These are phyloP conservation scores for Stramenopiles sp. DNA, from an alignment of 352 stramenopile genomes.

Conservation along the genomic window DNA sequence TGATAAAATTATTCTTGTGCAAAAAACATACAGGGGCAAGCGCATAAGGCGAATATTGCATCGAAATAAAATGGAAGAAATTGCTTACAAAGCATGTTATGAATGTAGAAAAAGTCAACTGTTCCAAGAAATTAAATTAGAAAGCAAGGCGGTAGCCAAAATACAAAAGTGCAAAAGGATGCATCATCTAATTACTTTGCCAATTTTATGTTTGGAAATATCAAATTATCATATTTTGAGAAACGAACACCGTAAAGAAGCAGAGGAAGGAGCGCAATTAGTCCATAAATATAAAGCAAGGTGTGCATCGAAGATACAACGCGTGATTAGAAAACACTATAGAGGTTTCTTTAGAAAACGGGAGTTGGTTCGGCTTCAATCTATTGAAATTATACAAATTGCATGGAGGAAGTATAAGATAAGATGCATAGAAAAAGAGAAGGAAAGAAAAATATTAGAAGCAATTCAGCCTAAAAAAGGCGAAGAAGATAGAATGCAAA, in stretches of 20 bases:
- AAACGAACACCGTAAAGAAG: not conserved
- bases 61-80: not conserved
- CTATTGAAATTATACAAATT: not conserved
- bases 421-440: not conserved
- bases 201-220: not conserved
- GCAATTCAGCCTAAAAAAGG: not conserved
- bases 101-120: not conserved
- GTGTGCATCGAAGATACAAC: not conserved
- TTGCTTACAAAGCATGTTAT: not conserved
- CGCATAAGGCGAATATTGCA: not conserved
- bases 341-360: not conserved
- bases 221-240: not conserved
- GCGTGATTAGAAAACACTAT: not conserved
- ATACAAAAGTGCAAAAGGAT: not conserved
- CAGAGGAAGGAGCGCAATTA: not conserved
- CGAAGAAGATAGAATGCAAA: not conserved
- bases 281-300: not conserved
- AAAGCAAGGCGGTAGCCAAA: not conserved
- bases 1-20: not conserved
- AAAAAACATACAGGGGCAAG: not conserved
- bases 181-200: not conserved
- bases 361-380: not conserved
- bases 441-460: not conserved
- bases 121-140: not conserved
- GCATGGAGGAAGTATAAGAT: not conserved